Conservation (phyloP, 225 moss, liverwort and hornwort species). For the Straminergon stramineum region DNA sequence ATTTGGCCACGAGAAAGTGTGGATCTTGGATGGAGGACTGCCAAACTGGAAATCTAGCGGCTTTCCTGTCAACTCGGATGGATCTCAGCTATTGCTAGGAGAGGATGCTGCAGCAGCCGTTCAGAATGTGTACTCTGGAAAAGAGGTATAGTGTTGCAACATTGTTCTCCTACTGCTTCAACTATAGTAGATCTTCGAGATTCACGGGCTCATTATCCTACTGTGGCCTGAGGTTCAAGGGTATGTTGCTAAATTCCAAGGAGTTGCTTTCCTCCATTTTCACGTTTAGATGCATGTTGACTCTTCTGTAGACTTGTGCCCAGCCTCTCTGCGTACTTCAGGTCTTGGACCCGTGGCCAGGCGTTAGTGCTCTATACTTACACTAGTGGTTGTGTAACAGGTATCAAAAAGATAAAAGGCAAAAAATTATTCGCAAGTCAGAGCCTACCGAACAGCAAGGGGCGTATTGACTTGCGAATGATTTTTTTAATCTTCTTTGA, state of each 20-base stretch:
- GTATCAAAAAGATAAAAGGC: background rate
- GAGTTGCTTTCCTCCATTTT: background rate
- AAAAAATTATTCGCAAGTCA: background rate
- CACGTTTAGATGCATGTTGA: background rate
- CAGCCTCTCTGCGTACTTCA: background rate
- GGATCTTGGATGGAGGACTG: constrained; percentile 87
- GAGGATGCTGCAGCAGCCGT: constrained; percentile 48
- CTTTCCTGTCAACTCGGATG: constrained; percentile 44
- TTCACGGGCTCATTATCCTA: background rate
- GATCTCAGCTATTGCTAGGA: constrained; percentile 32
- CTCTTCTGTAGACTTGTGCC: background rate
- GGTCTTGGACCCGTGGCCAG: background rate
- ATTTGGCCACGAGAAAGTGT: constrained; percentile 94
- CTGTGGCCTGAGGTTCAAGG: background rate
- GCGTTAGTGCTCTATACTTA: background rate
- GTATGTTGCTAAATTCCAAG: background rate
- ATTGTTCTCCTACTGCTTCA: background rate
- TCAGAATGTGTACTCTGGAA: constrained; percentile 46
- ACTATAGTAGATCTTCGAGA: background rate
- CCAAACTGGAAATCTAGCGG: constrained; percentile 66
- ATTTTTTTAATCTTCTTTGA: background rate
- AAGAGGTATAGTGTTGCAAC: constrained; percentile 18
- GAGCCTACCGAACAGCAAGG: background rate
- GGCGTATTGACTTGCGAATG: background rate
- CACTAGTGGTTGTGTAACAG: background rate